Evolutionary conservation across 768 basidiomycete genomes (phyloP), one percentile per base, ranked within the genome.

Genomic region (Agaricus bisporus): DNA sequence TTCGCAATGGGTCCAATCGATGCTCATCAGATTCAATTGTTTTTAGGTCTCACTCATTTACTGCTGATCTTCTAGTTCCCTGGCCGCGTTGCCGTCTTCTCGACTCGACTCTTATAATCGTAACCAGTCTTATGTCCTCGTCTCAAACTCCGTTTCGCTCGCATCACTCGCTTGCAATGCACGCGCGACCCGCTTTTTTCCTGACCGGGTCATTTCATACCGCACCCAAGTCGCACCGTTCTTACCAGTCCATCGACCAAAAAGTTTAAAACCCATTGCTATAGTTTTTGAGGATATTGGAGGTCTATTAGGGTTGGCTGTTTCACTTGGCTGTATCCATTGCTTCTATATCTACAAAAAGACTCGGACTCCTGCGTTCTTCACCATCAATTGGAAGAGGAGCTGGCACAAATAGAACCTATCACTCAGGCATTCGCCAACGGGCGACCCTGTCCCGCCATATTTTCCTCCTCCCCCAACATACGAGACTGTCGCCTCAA

Each of bases 391-490:
- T 68, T 83, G 7, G 73, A 81, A 49, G 65, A 69, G 36, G 82
- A 82, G 64, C 70, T 82, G 61, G 75, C 71, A 48, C 75, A 78
- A 59, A 60, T 76, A 44, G 71, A 73, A 53, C 72, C 73, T 15
- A 51, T 59, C 28, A 46, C 57, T 64, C 29, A 63, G 68, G 18
- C 60, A 62, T n/a, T 59, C 60, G 32, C 64, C 68, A 29, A 58
- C 67, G 39, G 68, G 60, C 9, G 76, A 74, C 14, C 78, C 79
- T 17, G 76, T 77, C 1, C 80, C 81, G 41, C 77, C 78, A 1
- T 82, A 82, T 61, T 61, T 75, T 45, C 73, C 72, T n/a, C 72
- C 72, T 17, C 80, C 81, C 11, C 73, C 77, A 5, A 66, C 71
- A 3, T 82, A 82, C 59, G 65, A 68, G 4, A 60, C 37, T 17